Evolutionary conservation across 306 rosid genomes (phyloP).

Genomic region (Lathyrus sativus): DNA sequence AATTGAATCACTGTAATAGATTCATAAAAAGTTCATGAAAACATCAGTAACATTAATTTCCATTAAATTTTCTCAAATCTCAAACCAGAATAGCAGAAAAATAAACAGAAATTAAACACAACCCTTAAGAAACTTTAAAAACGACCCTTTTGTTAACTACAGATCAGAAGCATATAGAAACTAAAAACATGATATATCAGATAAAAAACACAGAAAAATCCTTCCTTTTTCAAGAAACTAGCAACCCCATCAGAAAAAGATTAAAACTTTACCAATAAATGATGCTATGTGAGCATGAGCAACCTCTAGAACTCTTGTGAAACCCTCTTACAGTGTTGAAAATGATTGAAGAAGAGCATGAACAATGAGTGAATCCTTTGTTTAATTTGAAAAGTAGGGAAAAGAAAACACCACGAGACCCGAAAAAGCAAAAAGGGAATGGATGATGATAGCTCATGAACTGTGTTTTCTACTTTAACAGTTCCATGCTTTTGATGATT

Average conservation of each 20-base stretch:
- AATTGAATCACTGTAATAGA: conserved; percentile 29
- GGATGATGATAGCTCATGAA: conserved; percentile 49
- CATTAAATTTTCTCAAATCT: conserved; percentile 30
- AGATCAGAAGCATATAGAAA: conserved; percentile 40
- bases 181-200: background rate
- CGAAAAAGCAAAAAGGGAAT: conserved; percentile 36
- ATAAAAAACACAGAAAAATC: conserved; percentile 8
- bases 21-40: conserved; percentile 35
- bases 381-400: conserved; percentile 42
- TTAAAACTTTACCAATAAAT: conserved; percentile 45
- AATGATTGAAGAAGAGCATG: conserved; percentile 54
- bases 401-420: conserved; percentile 39
- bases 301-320: conserved; percentile 3
- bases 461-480: conserved; percentile 50
- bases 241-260: conserved; percentile 20
- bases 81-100: conserved; percentile 32
- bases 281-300: conserved; percentile 25
- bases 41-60: background rate
- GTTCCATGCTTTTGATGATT: conserved; percentile 47
- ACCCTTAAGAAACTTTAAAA: background rate
- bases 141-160: conserved; percentile 27
- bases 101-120: conserved; percentile 2
- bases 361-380: conserved; percentile 44
- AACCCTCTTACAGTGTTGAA: conserved; percentile 10
- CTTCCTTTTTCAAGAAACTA: conserved; percentile 22